These are phyloP conservation scores for Trichoderma koningii DNA, from an alignment of 2,329 filamentous ascomycete genomes.

Conservation along the genomic window DNA sequence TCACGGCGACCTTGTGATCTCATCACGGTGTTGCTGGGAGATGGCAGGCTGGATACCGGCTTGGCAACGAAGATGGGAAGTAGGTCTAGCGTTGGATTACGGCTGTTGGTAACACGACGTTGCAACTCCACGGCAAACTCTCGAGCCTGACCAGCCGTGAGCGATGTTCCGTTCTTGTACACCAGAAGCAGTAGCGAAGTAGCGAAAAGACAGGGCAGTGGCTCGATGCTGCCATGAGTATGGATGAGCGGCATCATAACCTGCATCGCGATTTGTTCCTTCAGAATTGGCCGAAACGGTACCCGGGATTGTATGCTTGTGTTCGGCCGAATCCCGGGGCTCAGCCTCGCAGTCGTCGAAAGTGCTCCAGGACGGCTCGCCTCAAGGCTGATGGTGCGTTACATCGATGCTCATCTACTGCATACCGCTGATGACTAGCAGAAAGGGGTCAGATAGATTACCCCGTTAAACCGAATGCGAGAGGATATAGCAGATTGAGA, in stretches of 20 bases:
- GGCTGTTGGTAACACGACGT: not conserved
- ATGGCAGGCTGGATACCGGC: conserved; percentile 9
- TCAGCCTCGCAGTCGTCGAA: not conserved
- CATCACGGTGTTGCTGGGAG: not conserved
- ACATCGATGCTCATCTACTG: not conserved
- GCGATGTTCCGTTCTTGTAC: not conserved
- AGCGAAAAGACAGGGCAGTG: not conserved
- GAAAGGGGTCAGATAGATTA: not conserved
- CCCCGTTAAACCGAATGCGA: too few relatives aligned
- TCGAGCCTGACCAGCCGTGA: not conserved
- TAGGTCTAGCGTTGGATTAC: not conserved
- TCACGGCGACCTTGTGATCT: not conserved
- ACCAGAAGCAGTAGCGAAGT: not conserved
- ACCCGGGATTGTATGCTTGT: not conserved
- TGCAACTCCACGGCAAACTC: not conserved
- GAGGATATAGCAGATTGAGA: too few relatives aligned
- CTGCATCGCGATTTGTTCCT: not conserved
- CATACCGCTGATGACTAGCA: not conserved
- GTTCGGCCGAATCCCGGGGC: not conserved
- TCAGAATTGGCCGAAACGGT: not conserved
- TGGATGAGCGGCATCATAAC: not conserved
- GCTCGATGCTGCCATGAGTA: not conserved
- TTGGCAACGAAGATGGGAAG: not conserved
- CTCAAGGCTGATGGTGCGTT: not conserved
- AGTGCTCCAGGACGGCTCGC: not conserved